Conservation (phyloP, 2,329 filamentous ascomycete species). For the Phaeoacremonium minimum region DNA sequence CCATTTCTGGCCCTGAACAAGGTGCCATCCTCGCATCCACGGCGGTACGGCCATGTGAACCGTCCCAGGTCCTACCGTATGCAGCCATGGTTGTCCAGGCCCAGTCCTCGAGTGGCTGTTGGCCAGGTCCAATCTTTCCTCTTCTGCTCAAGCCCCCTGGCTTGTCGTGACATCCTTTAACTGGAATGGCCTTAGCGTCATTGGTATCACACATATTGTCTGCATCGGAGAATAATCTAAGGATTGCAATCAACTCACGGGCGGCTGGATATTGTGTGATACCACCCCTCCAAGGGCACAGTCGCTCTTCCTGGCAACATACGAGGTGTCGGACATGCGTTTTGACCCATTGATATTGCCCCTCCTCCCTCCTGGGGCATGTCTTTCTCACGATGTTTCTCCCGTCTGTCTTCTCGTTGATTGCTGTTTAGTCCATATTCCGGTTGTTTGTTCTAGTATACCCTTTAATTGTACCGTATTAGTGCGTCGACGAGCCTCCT, state of each 20-base stretch:
- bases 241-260: slow-evolving; percentile 1
- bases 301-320: too few species aligned
- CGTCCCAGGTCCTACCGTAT: neutral
- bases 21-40: neutral
- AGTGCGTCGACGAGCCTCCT: too few species aligned
- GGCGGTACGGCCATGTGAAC: neutral
- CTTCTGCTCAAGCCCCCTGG: neutral
- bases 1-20: neutral
- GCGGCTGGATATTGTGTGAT: slow-evolving; percentile 2
- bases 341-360: neutral
- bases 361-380: neutral
- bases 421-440: neutral
- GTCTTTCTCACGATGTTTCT: neutral
- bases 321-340: neutral
- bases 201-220: neutral
- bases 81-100: neutral
- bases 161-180: neutral
- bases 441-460: neutral
- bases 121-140: neutral
- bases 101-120: neutral
- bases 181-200: too few species aligned
- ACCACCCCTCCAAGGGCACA: too few species aligned
- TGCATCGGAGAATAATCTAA: slow-evolving; percentile 3
- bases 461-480: neutral
- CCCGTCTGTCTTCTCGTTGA: neutral